These are phyloP conservation scores for Saccharum spontaneum DNA, from an alignment of 176 grass and related monocot species.

Conservation along the genomic window DNA sequence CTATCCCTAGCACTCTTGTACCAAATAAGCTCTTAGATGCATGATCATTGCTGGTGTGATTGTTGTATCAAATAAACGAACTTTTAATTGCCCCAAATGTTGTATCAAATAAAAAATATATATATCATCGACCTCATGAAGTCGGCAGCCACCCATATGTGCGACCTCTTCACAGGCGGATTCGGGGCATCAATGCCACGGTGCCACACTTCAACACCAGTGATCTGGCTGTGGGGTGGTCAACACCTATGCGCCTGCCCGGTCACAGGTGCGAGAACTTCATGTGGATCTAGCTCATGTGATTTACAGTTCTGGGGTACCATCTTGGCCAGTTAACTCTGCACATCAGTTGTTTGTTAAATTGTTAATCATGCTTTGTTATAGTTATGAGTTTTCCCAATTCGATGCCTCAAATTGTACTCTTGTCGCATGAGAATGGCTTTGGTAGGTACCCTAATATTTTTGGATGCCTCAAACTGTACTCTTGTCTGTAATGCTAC, in stretches of 20 bases:
- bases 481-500: slow-evolving; percentile 7
- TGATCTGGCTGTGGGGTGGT: neutral
- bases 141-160: neutral
- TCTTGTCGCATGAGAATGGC: slow-evolving; percentile 61
- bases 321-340: neutral
- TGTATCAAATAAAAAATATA: neutral
- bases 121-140: neutral
- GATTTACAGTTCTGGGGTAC: neutral
- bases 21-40: slow-evolving; percentile 4
- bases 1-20: neutral
- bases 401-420: neutral
- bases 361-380: neutral
- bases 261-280: no score
- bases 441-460: slow-evolving; percentile 52
- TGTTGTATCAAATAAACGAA: slow-evolving; percentile 23
- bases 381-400: neutral
- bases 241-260: neutral
- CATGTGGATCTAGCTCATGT: neutral
- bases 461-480: slow-evolving; percentile 22
- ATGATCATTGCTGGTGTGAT: neutral
- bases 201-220: neutral
- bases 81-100: neutral
- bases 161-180: no score
- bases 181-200: neutral
- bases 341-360: neutral